phyloP scores from a whole-genome alignment of 192 early-diverging fungal species.

The Funneliformis geosporum region DNA sequence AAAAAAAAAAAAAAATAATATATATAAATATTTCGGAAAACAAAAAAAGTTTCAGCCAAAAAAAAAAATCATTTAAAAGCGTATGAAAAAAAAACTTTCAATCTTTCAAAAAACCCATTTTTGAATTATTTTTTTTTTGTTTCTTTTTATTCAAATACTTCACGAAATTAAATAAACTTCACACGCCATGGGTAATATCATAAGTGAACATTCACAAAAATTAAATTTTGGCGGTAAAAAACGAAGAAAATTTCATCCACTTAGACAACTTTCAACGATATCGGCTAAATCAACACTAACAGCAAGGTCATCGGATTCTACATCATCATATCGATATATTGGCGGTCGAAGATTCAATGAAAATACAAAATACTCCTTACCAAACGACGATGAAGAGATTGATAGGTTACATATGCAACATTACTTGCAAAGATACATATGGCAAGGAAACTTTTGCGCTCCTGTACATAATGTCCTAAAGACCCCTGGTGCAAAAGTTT shows the following conservation, averaged over 20 bases:
- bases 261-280: not conserved
- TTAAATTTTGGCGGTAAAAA: not conserved
- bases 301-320: not conserved
- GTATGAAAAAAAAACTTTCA: no score
- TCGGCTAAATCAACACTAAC: not conserved
- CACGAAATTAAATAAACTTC: no score
- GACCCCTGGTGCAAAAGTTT: not conserved
- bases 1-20: no score
- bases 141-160: no score
- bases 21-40: no score
- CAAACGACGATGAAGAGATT: slow-evolving; percentile 52
- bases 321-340: slow-evolving; percentile 7
- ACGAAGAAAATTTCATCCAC: not conserved
- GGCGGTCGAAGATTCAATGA: slow-evolving; percentile 27
- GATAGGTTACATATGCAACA: slow-evolving; percentile 36
- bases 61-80: no score
- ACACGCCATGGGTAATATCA: no score
- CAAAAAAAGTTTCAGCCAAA: no score
- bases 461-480: not conserved
- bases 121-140: no score
- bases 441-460: slow-evolving; percentile 12
- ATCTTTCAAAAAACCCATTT: no score
- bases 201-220: not conserved
- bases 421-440: slow-evolving; percentile 12
- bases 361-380: slow-evolving; percentile 45